Conservation (phyloP, 139 green algal species). For the Haematococcus sp. region DNA sequence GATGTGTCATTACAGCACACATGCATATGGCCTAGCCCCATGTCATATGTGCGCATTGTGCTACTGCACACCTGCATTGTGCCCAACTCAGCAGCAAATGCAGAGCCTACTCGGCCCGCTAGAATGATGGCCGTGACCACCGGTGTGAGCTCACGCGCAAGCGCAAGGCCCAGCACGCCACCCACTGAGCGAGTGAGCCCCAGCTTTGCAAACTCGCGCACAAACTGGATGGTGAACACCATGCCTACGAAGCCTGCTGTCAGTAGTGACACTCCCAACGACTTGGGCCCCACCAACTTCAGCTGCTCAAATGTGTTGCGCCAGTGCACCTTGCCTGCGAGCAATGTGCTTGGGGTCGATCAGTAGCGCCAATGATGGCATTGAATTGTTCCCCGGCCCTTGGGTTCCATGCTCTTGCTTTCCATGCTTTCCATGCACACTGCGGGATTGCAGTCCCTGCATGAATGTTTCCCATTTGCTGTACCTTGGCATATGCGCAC, state of each 20-base stretch:
- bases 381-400: too few relatives aligned
- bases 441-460: too few relatives aligned
- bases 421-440: too few relatives aligned
- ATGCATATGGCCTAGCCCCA: too few relatives aligned
- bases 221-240: slow-evolving; percentile 99
- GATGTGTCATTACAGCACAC: too few relatives aligned
- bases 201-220: slow-evolving; percentile 91
- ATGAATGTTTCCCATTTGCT: background rate
- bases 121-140: slow-evolving; percentile 98
- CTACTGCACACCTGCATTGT: slow-evolving; percentile 94
- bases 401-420: too few relatives aligned
- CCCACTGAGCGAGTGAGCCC: slow-evolving; percentile 93
- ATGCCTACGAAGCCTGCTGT: slow-evolving; percentile 97
- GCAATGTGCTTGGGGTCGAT: too few relatives aligned
- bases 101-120: slow-evolving; percentile 89
- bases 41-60: too few relatives aligned
- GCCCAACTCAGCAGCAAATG: slow-evolving; percentile 97
- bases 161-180: slow-evolving; percentile 92
- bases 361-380: too few relatives aligned
- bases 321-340: slow-evolving; percentile 80
- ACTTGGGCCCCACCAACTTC: slow-evolving; percentile 87
- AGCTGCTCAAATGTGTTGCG: slow-evolving; percentile 93
- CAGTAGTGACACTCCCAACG: slow-evolving; percentile 91
- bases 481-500: slow-evolving; percentile 73
- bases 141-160: slow-evolving; percentile 93